Percentiles rank a stretch among this genome's conserved stretches.
Conservation (phyloP, 2,329 filamentous ascomycete species). For the Cladorrhinum sp. region DNA sequence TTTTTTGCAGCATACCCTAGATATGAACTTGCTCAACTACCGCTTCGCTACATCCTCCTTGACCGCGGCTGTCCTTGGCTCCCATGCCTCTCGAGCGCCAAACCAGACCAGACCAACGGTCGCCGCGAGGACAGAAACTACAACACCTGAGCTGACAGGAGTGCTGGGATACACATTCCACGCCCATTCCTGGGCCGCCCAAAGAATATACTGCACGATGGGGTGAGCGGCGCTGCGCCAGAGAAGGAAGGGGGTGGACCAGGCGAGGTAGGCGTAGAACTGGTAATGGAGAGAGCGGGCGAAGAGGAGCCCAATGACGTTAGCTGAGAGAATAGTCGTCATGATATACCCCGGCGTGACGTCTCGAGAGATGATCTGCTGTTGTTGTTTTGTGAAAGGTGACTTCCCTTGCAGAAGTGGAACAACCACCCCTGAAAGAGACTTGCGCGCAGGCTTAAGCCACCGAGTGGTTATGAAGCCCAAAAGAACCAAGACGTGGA, state of each 20-base stretch:
- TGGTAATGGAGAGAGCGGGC: slow-evolving; percentile 91
- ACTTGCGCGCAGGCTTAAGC: slow-evolving; percentile 65
- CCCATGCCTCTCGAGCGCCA: slow-evolving; percentile 39
- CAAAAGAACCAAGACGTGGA: slow-evolving; percentile 64
- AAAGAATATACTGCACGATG: slow-evolving; percentile 63
- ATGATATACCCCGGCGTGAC: slow-evolving; percentile 72
- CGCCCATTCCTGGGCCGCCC: slow-evolving; percentile 81
- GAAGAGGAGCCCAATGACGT: slow-evolving; percentile 77
- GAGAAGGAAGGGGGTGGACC: slow-evolving; percentile 82
- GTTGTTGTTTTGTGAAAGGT: slow-evolving; percentile 50
- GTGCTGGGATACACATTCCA: slow-evolving; percentile 94
- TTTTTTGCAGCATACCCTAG: neutral
- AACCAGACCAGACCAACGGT: slow-evolving; percentile 64
- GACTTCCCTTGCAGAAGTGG: slow-evolving; percentile 42
- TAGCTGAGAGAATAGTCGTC: slow-evolving; percentile 72
- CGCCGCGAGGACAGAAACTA: slow-evolving; percentile 66
- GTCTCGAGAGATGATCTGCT: slow-evolving; percentile 52
- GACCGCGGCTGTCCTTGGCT: slow-evolving; percentile 1
- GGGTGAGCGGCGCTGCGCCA: slow-evolving; percentile 74
- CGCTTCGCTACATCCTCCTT: slow-evolving; percentile 23
- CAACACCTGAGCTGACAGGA: slow-evolving; percentile 52
- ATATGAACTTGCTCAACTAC: slow-evolving; percentile 6
- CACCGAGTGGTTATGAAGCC: slow-evolving; percentile 67
- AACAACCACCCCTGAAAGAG: slow-evolving; percentile 51
- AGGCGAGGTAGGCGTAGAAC: slow-evolving; percentile 89